Percentiles rank a stretch among this genome's conserved stretches.
Conservation (phyloP, 1,284 basidiomycete genomes). For the Malassezia cuniculi region DNA sequence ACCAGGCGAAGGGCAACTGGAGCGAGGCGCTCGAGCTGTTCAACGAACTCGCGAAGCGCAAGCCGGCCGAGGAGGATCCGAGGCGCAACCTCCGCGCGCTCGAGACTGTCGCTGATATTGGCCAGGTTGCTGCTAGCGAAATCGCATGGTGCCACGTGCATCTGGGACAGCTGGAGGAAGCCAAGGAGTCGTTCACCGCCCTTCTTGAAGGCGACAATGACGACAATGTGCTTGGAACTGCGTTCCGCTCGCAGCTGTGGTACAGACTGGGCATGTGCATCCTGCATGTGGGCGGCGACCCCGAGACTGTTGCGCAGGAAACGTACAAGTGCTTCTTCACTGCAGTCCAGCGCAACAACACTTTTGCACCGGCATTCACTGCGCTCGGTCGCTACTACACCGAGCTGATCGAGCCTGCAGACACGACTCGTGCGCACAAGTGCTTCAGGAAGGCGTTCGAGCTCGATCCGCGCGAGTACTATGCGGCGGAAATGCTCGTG, state of each 20-base stretch:
- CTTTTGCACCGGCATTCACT: slow-evolving; percentile 82
- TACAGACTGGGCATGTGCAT: slow-evolving; percentile 70
- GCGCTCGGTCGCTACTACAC: slow-evolving; percentile 82
- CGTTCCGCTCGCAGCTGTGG: slow-evolving; percentile 58
- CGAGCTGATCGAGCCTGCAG: slow-evolving; percentile 59
- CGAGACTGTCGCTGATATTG: slow-evolving; percentile 47
- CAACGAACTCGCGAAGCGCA: slow-evolving; percentile 43
- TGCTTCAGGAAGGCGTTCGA: slow-evolving; percentile 99
- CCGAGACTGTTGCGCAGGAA: slow-evolving; percentile 26
- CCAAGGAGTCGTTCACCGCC: slow-evolving; percentile 52
- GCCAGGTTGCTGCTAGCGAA: slow-evolving; percentile 67
- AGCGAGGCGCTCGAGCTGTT: slow-evolving; percentile 58
- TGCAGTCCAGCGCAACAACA: slow-evolving; percentile 62
- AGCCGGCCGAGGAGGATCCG: slow-evolving; percentile 10
- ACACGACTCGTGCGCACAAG: slow-evolving; percentile 72
- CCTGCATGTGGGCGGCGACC: slow-evolving; percentile 59
- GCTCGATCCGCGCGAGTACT: slow-evolving; percentile 73
- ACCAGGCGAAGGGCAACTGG: slow-evolving; percentile 64
- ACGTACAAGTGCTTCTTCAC: slow-evolving; percentile 59
- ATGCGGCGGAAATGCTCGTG: slow-evolving; percentile 70
- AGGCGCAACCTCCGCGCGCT: slow-evolving; percentile 39
- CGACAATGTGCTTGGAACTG: slow-evolving; percentile 47
- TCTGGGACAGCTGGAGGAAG: slow-evolving; percentile 51
- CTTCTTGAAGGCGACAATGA: slow-evolving; percentile 53
- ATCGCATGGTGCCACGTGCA: slow-evolving; percentile 71